Percentiles rank a stretch among this genome's conserved stretches.
phyloP scores from a whole-genome alignment of 345 rosid species.

The Gossypium arboreum region DNA sequence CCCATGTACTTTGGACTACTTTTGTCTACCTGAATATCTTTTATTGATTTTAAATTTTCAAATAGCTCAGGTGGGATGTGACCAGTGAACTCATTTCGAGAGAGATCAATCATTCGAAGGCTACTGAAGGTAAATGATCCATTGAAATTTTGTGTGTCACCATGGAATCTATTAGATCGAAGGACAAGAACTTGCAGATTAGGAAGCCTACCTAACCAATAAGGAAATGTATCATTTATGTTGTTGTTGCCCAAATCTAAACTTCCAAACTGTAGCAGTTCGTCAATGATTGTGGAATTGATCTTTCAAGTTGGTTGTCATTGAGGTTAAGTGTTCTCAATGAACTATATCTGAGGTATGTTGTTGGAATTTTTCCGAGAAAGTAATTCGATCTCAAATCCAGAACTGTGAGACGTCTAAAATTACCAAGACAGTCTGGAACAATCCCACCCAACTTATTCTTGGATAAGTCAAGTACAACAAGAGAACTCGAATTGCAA shows the following conservation, averaged over 20 bases:
- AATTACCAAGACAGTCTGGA: not conserved
- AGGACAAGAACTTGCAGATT: not conserved
- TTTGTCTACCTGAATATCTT: not conserved
- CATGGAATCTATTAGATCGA: not conserved
- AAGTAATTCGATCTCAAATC: too few relatives aligned
- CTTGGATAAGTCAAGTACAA: not conserved
- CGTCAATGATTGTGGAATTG: conserved; percentile 5
- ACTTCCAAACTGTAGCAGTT: conserved; percentile 9
- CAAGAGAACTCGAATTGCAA: conserved; percentile 4
- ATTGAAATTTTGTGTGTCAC: not conserved
- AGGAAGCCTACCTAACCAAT: not conserved
- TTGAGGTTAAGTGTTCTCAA: not conserved
- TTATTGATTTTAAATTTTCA: not conserved
- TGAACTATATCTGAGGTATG: too few relatives aligned
- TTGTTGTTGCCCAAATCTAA: conserved; percentile 16
- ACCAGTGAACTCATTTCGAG: not conserved
- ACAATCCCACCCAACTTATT: conserved; percentile 26
- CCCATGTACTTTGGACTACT: not conserved
- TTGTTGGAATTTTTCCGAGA: too few relatives aligned
- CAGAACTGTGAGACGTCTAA: too few relatives aligned
- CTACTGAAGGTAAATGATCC: not conserved
- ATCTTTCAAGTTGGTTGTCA: conserved; percentile 3
- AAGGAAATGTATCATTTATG: conserved; percentile 3
- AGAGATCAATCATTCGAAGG: not conserved
- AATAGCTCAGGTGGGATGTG: not conserved